Evolutionary conservation across 2,329 filamentous ascomycete genomes (phyloP).

Genomic region (Tolypocladium paradoxum): DNA sequence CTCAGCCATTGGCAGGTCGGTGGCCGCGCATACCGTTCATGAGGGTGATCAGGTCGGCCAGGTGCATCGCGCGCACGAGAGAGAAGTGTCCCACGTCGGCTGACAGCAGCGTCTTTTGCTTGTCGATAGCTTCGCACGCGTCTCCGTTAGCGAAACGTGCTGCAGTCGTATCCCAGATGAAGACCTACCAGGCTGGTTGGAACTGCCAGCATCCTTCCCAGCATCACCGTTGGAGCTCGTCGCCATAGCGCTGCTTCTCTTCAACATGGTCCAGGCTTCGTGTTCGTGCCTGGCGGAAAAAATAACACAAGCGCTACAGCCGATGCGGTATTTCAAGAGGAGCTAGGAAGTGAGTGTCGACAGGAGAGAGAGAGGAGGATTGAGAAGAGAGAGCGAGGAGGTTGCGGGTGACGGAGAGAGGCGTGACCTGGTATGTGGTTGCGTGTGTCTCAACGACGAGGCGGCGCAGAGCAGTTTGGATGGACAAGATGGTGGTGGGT

Average conservation of each 20-base stretch:
- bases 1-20: background rate
- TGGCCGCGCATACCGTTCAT: conserved; percentile 49
- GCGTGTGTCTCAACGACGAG: background rate
- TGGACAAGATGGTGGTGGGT: background rate
- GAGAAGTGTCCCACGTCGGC: conserved; percentile 65
- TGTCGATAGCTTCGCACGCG: conserved; percentile 46
- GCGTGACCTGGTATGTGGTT: background rate
- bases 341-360: background rate
- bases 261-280: conserved; percentile 45
- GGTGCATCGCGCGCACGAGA: conserved; percentile 57
- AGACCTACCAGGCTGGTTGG: conserved; percentile 22
- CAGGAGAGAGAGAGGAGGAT: background rate
- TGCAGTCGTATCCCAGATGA: background rate
- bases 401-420: background rate
- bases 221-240: conserved; percentile 13
- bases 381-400: background rate
- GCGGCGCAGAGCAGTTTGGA: background rate
- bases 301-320: background rate
- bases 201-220: conserved; percentile 16
- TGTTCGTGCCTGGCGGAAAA: conserved; percentile 15
- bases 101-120: conserved; percentile 64
- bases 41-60: conserved; percentile 77
- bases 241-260: conserved; percentile 38
- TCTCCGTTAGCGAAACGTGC: background rate
- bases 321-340: background rate